Percentiles rank a stretch among this genome's conserved stretches.
Conservation (phyloP, 1,284 basidiomycete species). For the Wallemia ichthyophaga region DNA sequence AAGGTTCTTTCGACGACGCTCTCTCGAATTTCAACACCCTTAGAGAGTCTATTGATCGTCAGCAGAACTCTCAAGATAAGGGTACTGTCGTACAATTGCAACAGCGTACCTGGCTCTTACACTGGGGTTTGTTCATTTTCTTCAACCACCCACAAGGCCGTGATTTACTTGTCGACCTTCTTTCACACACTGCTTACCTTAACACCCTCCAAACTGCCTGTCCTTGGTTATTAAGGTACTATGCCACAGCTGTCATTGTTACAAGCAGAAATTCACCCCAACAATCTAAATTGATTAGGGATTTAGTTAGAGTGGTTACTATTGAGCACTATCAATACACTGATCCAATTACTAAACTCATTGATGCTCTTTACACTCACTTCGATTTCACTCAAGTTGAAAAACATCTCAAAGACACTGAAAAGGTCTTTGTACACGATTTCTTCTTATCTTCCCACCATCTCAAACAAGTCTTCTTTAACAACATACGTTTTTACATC, state of each 20-base stretch:
- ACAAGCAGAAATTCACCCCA: constrained; percentile 48
- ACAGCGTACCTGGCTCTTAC: constrained; percentile 84
- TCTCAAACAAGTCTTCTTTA: constrained; percentile 73
- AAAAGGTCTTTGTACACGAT: constrained; percentile 58
- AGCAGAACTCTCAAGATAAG: constrained; percentile 18
- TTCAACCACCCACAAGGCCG: constrained; percentile 85
- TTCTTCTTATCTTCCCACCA: constrained; percentile 56
- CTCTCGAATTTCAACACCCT: constrained; percentile 79
- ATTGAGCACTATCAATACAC: constrained; percentile 82
- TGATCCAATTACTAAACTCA: constrained; percentile 75
- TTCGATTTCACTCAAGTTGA: constrained; percentile 77
- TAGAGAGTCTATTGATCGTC: constrained; percentile 50
- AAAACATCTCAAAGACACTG: constrained; percentile 44
- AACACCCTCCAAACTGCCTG: constrained; percentile 92
- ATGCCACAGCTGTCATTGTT: constrained; percentile 70
- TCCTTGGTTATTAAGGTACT: constrained; percentile 85
- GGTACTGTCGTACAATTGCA: constrained; percentile 37
- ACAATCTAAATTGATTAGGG: constrained; percentile 52
- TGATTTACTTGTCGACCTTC: constrained; percentile 79
- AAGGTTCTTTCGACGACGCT: constrained; percentile 77
- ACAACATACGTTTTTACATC: constrained; percentile 79
- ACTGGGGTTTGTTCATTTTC: constrained; percentile 96
- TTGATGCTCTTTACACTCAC: constrained; percentile 73
- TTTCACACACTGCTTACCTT: constrained; percentile 81
- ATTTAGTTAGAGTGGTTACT: constrained; percentile 66